phyloP scores from a whole-genome alignment of 768 basidiomycete genomes.

The Podaxis sp. region DNA sequence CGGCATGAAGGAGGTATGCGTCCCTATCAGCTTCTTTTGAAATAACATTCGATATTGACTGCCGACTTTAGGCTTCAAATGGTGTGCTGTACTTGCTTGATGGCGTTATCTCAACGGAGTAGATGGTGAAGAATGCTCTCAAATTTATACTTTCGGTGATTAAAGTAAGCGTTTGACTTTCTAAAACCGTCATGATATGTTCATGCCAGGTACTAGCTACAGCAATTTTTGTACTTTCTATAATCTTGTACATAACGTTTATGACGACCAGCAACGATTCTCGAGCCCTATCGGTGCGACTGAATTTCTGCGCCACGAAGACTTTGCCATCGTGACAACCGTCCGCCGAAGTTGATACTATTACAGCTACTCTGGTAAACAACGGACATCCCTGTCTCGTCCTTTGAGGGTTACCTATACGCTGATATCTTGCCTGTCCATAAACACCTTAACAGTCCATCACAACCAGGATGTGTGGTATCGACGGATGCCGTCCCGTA shows the following conservation, averaged over 20 bases:
- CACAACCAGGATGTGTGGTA: no score
- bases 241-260: neutral
- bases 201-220: neutral
- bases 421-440: no score
- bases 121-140: neutral
- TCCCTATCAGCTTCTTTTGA: neutral
- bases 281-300: no score
- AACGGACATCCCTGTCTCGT: no score
- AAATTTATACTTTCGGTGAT: neutral
- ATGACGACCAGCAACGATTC: neutral
- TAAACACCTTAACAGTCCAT: no score
- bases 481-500: no score
- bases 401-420: no score
- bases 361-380: no score
- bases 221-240: neutral
- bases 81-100: slow-evolving; percentile 9
- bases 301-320: no score
- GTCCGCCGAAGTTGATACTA: no score
- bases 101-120: slow-evolving; percentile 5
- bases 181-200: neutral
- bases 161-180: neutral
- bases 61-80: slow-evolving; percentile 6
- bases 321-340: no score
- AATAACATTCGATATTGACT: neutral
- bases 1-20: slow-evolving; percentile 57